phyloP scores from a whole-genome alignment of 1,284 basidiomycete genomes.

The Naganishia sp. region DNA sequence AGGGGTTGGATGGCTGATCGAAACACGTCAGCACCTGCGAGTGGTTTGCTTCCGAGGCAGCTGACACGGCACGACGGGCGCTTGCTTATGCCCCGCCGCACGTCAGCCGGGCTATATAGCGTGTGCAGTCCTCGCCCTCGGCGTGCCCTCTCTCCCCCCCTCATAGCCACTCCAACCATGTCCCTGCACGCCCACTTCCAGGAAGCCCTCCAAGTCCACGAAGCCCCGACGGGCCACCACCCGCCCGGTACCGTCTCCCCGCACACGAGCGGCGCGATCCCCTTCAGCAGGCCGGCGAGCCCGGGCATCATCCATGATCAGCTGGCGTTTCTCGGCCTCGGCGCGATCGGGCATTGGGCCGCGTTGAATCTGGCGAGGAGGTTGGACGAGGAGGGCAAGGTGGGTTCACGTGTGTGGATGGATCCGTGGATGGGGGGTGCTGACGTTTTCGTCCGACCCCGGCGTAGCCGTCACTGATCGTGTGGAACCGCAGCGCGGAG shows the following conservation, averaged over 20 bases:
- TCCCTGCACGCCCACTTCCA: constrained; percentile 39
- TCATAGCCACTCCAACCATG: not conserved
- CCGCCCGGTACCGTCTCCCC: constrained; percentile 2
- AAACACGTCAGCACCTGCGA: too few species aligned
- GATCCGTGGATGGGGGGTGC: constrained; percentile 10
- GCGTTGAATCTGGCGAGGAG: constrained; percentile 51
- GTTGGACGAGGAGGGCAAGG: constrained; percentile 34
- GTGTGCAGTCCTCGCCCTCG: too few species aligned
- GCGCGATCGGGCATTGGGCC: constrained; percentile 48
- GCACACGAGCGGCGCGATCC: constrained; percentile 40
- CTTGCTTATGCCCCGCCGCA: too few species aligned
- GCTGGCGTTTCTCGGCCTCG: constrained; percentile 52
- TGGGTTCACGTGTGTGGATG: constrained; percentile 25
- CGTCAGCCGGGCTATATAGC: too few species aligned
- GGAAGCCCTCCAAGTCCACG: constrained; percentile 28
- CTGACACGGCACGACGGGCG: too few species aligned
- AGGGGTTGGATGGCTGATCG: too few species aligned
- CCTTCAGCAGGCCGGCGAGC: constrained; percentile 51
- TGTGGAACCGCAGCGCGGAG: constrained; percentile 51
- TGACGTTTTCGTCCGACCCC: not conserved
- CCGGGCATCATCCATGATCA: constrained; percentile 48
- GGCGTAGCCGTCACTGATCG: constrained; percentile 47
- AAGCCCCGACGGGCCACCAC: constrained; percentile 37
- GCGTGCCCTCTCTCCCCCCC: too few species aligned
- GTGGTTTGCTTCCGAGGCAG: too few species aligned